Conservation (phyloP, 2,329 filamentous ascomycete species). For the Paecilomyces niveus region DNA sequence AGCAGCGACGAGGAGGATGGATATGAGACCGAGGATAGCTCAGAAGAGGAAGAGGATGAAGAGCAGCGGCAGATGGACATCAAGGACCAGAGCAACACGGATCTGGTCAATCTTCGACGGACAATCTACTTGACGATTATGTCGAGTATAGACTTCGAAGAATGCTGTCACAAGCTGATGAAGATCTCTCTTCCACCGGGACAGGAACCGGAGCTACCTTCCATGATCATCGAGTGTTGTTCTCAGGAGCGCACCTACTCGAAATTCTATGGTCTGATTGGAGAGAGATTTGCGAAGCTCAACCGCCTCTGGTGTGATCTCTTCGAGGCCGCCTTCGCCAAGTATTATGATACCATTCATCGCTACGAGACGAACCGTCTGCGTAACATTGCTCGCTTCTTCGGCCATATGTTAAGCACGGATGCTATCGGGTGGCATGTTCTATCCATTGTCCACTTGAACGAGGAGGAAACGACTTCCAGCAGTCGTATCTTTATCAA, state of each 20-base stretch:
- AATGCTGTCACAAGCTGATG: constrained; percentile 96
- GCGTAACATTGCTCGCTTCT: constrained; percentile 91
- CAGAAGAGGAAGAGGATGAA: constrained; percentile 63
- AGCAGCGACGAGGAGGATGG: constrained; percentile 71
- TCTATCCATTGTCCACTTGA: constrained; percentile 75
- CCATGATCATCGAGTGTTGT: constrained; percentile 96
- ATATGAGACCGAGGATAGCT: constrained; percentile 54
- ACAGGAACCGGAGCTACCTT: constrained; percentile 81
- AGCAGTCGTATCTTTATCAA: constrained; percentile 98
- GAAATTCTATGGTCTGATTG: constrained; percentile 93
- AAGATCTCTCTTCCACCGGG: constrained; percentile 82
- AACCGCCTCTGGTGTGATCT: constrained; percentile 91
- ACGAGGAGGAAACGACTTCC: constrained; percentile 94
- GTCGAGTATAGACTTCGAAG: constrained; percentile 92
- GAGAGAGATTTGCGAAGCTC: constrained; percentile 90
- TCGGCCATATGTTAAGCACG: constrained; percentile 80
- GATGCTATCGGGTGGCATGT: constrained; percentile 93
- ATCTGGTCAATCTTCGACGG: constrained; percentile 84
- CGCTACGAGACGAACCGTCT: constrained; percentile 93
- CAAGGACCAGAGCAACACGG: constrained; percentile 94
- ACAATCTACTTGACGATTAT: constrained; percentile 98
- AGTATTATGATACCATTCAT: constrained; percentile 97
- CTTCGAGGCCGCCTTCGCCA: constrained; percentile 81
- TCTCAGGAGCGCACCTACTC: constrained; percentile 95
- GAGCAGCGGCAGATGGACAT: constrained; percentile 85